Evolutionary conservation across 192 early-diverging fungal species (phyloP), one percentile per base, ranked within the genome.

Genomic region (Geranomyces michiganensis): DNA sequence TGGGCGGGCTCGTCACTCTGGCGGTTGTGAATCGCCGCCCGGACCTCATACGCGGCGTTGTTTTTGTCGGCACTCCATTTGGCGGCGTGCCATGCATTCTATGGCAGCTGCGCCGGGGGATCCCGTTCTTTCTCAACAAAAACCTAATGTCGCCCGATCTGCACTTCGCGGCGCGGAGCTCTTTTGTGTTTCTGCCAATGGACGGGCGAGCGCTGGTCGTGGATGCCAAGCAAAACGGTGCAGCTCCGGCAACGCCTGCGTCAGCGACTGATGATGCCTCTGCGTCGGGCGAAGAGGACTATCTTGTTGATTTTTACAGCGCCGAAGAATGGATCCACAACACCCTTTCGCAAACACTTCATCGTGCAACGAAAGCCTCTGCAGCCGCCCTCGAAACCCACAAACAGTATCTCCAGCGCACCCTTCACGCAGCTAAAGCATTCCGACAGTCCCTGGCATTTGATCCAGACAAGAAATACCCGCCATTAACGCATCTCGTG

Each of bases 1-100:
- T 77, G 76, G 76, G 76, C 56, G 76, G 76, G 5, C 66, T 77
- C 45, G 45, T 77, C 43, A 61, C 76, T 0, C 67, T 77, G 12
- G n/a, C 64, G 2, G 66, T 61, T 8, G 60, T 73, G 27, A 77
- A 77, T 44, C 60, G 76, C 14, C 56, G 64, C 22, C 76, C 76
- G 9, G 71, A 77, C 12, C 76, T 77, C 17, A 63, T 77, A 30
- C 48, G 59, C 10, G 56, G 67, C 5, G 63, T 67, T 12, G 53
- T 73, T 5, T 77, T 77, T 55, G 65, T 53, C 4, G 76, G 76
- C 22, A 73, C 76, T 0, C 76, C 76, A 0, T 77, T 77, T 44
- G 71, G 71, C 10, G 49, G 62, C 27, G 76, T 77, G 2, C 70
- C 65, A 8, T 29, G 46, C 4, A 73, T 77, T 19, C 33, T 77